Evolutionary conservation across 495 filamentous ascomycete genomes (phyloP), one percentile per base, ranked within the genome.

Genomic region (Echria macrotheca): DNA sequence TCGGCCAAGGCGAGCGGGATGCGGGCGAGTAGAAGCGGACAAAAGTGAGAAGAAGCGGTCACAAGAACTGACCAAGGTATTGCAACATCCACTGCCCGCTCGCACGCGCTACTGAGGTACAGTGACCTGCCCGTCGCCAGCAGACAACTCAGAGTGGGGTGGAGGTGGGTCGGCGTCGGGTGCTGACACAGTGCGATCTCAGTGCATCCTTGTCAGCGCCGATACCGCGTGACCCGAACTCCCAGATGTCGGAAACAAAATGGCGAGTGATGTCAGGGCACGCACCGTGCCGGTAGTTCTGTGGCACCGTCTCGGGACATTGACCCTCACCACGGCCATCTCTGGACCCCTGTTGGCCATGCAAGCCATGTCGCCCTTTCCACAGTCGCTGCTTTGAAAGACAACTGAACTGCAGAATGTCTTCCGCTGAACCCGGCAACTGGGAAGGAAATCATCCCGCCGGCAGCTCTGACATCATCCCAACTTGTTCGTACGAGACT

Each of bases 211-310:
- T 35, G 22, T 23, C 21, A 24, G 3, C 23, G 8, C 37, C 24
- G 32, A 33, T 44, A 33, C 51, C 55, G 44, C 52, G 55, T 58
- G 55, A 58, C 47, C 48, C 43, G n/a, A 5, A 28, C 39, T 45
- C 35, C 9, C 46, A 48, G 23, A 7, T 8, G n/a, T 9, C 25
- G 33, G 33, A 44, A 26, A 23, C 29, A 18, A 29, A 25, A 35
- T 12, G 25, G 19, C 17, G 21, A 41, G 28, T 28, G 35, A 32
- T 50, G 38, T 33, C 49, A 37, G 29, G 40, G 22, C 14, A 26
- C 40, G 15, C 19, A 41, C 38, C 12, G 38, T 41, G 21, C 19
- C 1, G 24, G 19, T 5, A 41, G 1, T 17, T n/a, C 15, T 7
- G 18, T 9, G 38, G 19, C 19, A 41, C 38, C n/a, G 38, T 4